These are phyloP conservation scores for Ottelia alismoides DNA, from an alignment of 106 monocot species.

Conservation along the genomic window DNA sequence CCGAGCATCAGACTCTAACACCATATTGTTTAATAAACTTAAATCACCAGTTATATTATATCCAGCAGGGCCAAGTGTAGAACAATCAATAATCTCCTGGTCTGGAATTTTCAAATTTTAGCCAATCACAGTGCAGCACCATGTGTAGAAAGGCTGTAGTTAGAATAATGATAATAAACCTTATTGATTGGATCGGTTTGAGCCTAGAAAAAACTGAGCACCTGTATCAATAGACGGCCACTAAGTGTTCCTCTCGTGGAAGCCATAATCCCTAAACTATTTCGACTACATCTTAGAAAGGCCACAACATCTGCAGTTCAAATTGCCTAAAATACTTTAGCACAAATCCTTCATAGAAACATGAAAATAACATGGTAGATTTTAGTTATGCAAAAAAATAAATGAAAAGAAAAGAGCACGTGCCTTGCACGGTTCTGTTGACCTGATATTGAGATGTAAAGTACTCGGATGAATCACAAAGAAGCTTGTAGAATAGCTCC, in stretches of 20 bases:
- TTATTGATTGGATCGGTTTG: no score
- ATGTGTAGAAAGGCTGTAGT: no score
- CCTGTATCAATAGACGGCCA: slow-evolving; percentile 65
- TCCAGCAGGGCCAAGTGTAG: slow-evolving; percentile 62
- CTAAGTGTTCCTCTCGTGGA: slow-evolving; percentile 75
- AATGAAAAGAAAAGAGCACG: no score
- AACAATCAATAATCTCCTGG: slow-evolving; percentile 54
- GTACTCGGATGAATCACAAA: slow-evolving; percentile 73
- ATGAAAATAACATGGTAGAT: no score
- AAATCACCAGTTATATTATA: slow-evolving; percentile 84
- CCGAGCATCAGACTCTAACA: slow-evolving; percentile 74
- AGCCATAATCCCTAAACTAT: slow-evolving; percentile 87
- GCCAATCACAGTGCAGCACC: no score
- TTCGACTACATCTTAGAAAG: slow-evolving; percentile 67
- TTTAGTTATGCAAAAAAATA: no score
- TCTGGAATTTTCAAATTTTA: slow-evolving; percentile 34
- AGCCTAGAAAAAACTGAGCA: slow-evolving; percentile 7
- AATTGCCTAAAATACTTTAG: neutral
- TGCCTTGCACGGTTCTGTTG: slow-evolving; percentile 70
- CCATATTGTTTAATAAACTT: slow-evolving; percentile 36
- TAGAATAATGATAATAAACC: no score
- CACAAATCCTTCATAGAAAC: no score
- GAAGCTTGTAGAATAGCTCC: slow-evolving; percentile 90
- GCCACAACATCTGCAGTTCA: slow-evolving; percentile 61
- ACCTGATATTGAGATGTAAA: slow-evolving; percentile 64